Evolutionary conservation across 164 flowering plant genomes (phyloP), one percentile per base, ranked within the genome.

Genomic region (Vitis rupestris): DNA sequence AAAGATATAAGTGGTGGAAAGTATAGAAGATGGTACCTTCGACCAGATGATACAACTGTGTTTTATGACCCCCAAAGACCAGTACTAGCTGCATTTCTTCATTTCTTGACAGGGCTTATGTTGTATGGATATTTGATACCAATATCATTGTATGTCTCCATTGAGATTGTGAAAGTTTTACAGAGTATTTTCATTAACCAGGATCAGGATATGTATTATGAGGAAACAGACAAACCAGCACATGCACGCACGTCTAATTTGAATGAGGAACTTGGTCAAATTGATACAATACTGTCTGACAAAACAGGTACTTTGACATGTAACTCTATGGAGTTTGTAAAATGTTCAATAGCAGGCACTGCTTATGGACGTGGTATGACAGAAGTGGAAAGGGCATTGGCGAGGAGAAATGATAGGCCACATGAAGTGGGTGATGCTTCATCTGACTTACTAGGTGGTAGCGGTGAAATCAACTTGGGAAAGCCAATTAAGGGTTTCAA

Each of bases 211-310:
- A 91, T 90, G 98, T 93, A 91, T 68, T 63, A 81, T 79, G 94
- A 87, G 75, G 95, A 85, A 72, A 75, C 89, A 55, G 82, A 91
- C 75, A 83, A 68, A 72, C 95, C 93, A 49, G 93, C 95, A 13
- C 91, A 59, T 70, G 97, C 97, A 19, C 84, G 91, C 55, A 93
- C 98, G 2, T 90, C 97, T 44, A 93, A 90, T 81, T 81, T 92
- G 78, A 90, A 90, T 70, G 98, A 93, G 80, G 98, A 93, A 72
- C 93, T 93, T 74, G 98, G 98, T 76, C 93, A 88, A 74, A 87
- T 93, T 48, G 81, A 86, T 63, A 84, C 92, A 3, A 85, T 93
- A 74, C 85, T 93, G 9, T 93, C 98, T 14, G 98, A 93, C 75
- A 93, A 93, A 79, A 93, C 97, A 8, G 98, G 98, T 30, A 93